Base-by-base conservation (phyloP, 768 basidiomycete genomes). In the Serendipita sp. region DNA sequence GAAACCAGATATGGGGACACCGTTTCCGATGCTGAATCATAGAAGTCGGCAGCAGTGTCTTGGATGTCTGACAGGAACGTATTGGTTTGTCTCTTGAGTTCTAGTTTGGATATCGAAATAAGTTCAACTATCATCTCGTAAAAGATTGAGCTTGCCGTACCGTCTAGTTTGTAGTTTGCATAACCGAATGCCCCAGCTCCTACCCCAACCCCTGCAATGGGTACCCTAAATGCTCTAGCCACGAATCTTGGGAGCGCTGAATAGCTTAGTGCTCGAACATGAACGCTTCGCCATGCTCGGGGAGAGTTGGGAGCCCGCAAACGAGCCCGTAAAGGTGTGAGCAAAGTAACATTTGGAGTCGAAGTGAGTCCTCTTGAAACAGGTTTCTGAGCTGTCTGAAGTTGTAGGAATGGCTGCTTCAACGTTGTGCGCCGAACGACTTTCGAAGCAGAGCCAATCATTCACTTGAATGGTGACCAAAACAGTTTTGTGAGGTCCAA, bases 111-210 rank as follows among this genome's bases (percentile, higher is more conserved):
- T 4, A 11, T 63, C 1, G 29, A 50, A 18, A 36, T 23, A 18
- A 16, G 66, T 27, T 62, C 40, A 23, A 64, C 13, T 45, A 55
- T 29, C 46, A 27, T 29, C 18, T 45, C 31, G 63, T 23, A 40
- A 23, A 13, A 29, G n/a, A 29, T 27, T 5, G 62, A 31, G 63
- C 5, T 0, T 63, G 37, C 74, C 80, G 68, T 66, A 91, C 94
- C 91, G 77, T 98, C 94, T 69, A 95, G 86, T 76, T 93, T 93
- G 78, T 95, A 95, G 73, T 95, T 93, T 23, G 92, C 94, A 74
- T 96, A 98, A 3, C 90, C 91, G 64, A 95, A 76, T 0, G 91
- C 86, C 8, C 94, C 94, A 0, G 88, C 93, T 3, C 94, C 94
- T 29, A 94, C 81, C 1, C 91, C 91, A 40, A 85, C 87, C 3